A percentile compares a stretch with the other conserved stretches of the same genome.
Evolutionary conservation across 495 filamentous ascomycete genomes (phyloP).

Genomic region (Podospora pseudoanserina): DNA sequence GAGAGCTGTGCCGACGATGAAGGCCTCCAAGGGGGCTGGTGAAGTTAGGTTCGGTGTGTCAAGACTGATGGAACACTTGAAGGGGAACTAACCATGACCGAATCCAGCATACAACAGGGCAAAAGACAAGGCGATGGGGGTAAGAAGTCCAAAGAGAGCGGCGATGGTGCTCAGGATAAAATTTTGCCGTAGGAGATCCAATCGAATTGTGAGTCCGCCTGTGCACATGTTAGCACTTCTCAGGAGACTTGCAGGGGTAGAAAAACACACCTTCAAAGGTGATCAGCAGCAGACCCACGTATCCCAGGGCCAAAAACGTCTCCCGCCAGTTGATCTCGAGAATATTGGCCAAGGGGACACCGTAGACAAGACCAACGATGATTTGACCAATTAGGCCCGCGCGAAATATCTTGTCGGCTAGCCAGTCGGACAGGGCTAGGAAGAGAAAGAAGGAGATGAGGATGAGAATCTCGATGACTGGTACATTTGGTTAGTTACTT

Average conservation of each 20-base stretch:
- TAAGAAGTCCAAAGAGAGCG: conserved; percentile 59
- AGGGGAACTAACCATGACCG: conserved; percentile 18
- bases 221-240: not conserved
- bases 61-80: not conserved
- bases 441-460: conserved; percentile 62
- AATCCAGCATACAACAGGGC: conserved; percentile 41
- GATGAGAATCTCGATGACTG: conserved; percentile 50
- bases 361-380: conserved; percentile 67
- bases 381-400: conserved; percentile 75
- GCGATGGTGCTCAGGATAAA: conserved; percentile 56
- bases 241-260: not conserved
- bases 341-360: conserved; percentile 52
- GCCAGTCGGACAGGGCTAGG: conserved; percentile 56
- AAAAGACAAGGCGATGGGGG: conserved; percentile 69
- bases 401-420: conserved; percentile 60
- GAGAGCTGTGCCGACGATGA: conserved; percentile 72
- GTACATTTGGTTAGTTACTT: not conserved
- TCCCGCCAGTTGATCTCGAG: conserved; percentile 52
- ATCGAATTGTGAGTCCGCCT: conserved; percentile 62
- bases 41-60: not conserved
- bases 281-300: conserved; percentile 69
- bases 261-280: conserved; percentile 56
- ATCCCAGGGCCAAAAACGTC: conserved; percentile 65
- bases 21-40: conserved; percentile 57
- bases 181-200: conserved; percentile 59